Percentiles rank a stretch among this genome's conserved stretches.
phyloP scores from a whole-genome alignment of 2,329 filamentous ascomycete species.

The Cladosporium sp. region DNA sequence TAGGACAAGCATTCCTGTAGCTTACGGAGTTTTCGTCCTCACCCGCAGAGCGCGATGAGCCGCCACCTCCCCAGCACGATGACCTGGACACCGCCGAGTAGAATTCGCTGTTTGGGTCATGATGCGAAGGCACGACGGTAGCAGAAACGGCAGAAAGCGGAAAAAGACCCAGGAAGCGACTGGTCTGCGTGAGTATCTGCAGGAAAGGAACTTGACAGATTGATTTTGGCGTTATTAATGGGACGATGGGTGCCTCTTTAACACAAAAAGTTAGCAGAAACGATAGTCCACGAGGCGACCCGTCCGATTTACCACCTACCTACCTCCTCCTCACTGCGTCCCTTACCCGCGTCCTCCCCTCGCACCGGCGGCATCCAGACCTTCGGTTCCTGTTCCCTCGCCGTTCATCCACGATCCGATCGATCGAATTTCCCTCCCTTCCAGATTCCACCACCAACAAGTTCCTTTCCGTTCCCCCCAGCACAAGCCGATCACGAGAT shows the following conservation, averaged over 20 bases:
- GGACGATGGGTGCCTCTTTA: conserved; percentile 12
- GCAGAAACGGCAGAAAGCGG: not conserved
- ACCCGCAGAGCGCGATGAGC: conserved; percentile 60
- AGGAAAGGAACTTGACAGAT: conserved; percentile 3
- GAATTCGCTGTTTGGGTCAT: conserved; percentile 16
- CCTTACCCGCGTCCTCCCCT: not conserved
- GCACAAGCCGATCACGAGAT: conserved; percentile 9
- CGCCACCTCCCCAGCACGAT: conserved; percentile 73
- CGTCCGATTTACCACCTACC: conserved; percentile 8
- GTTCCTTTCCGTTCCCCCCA: not conserved
- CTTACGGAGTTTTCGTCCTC: conserved; percentile 23
- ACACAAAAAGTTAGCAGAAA: conserved; percentile 14
- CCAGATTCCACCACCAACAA: not conserved
- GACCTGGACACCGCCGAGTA: conserved; percentile 93
- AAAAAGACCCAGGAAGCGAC: not conserved
- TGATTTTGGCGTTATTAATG: conserved; percentile 12
- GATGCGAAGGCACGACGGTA: not conserved
- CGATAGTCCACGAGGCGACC: conserved; percentile 11
- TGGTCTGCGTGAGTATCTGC: conserved; percentile 10
- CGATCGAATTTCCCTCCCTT: conserved; percentile 1
- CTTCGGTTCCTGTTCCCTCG: not conserved
- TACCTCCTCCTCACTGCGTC: conserved; percentile 3
- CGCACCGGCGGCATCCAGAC: conserved; percentile 3
- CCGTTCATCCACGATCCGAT: conserved; percentile 8
- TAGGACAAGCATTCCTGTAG: conserved; percentile 11